Evolutionary conservation across 2,329 filamentous ascomycete genomes (phyloP), one percentile per base, ranked within the genome.

Genomic region (Ascochyta clinopodiicola): DNA sequence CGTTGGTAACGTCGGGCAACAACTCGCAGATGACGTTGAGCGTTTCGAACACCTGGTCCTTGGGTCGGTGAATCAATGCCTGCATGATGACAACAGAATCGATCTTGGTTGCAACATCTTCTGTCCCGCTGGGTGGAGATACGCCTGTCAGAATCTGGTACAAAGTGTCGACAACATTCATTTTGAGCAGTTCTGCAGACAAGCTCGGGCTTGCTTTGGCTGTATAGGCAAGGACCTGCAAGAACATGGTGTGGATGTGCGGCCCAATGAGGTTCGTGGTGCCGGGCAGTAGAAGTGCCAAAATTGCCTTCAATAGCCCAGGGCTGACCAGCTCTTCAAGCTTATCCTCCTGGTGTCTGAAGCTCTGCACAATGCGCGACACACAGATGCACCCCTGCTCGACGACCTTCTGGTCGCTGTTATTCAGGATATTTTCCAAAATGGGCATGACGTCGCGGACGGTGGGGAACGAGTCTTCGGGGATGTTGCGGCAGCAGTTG

Each of bases 71-170:
- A 47, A 99, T 96, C 60, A 99, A 82, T 34, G 96, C 92, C 78
- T 99, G 95, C 96, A 99, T 99, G 68, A 99, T 95, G 40, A 99
- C 86, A 51, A 98, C 94, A 70, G 92, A 96, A 76, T 98, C 94
- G 61, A 98, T 89, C 77, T 96, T 96, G 34, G 86, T 89, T 27
- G 88, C 89, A 53, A 92, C 85, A 72, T 94, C 88, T 32, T 92
- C 88, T 1, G 84, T 88, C 31, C 89, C 90, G 59, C 82, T 85
- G 0, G 95, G 95, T 1, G 95, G 93, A 0, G 95, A 98, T 2
- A 99, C 92, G 19, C 95, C 95, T 0, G 95, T 98, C 44, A 99
- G 79, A 37, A 99, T 98, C 75, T 99, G 95, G 72, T 98, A 99
- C 2, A 99, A 81, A 0, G 95, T 99, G 76, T 98, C 95, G 24